Evolutionary conservation across 108 stramenopile genomes (phyloP).

Genomic region (Chaetoceros tenuissimus): DNA sequence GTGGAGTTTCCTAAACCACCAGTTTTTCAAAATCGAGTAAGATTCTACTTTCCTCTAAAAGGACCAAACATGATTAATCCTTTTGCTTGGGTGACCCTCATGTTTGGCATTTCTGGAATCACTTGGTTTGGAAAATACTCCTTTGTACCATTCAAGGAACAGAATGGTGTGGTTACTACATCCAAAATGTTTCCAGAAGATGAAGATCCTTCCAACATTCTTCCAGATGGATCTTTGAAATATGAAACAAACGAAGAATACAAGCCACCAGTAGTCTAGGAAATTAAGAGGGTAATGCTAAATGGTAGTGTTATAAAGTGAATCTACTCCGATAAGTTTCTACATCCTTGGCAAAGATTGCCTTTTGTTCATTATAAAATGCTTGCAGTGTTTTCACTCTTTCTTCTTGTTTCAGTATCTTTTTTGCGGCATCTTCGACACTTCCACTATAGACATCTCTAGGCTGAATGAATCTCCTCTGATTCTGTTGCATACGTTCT

Average conservation of each 20-base stretch:
- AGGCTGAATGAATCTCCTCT: conserved; percentile 18
- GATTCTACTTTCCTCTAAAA: conserved; percentile 1
- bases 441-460: conserved; percentile 19
- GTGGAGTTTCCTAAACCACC: neutral
- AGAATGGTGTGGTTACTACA: neutral
- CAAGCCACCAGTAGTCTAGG: too few species aligned
- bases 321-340: neutral
- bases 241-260: neutral
- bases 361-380: conserved; percentile 37
- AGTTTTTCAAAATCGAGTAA: neutral
- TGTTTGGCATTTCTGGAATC: too few species aligned
- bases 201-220: neutral
- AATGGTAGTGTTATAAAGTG: too few species aligned
- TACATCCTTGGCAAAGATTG: conserved; percentile 12
- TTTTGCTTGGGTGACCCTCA: neutral
- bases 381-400: conserved; percentile 22
- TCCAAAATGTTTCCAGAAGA: conserved; percentile 1
- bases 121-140: too few species aligned
- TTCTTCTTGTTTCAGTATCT: conserved; percentile 23
- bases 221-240: conserved; percentile 1
- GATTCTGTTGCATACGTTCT: conserved; percentile 26
- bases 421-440: conserved; percentile 18
- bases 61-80: conserved; percentile 2
- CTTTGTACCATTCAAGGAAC: too few species aligned
- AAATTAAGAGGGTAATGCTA: too few species aligned